Conservation (phyloP, 202 grass and related monocot species). For the Miscanthus sacchariflorus region DNA sequence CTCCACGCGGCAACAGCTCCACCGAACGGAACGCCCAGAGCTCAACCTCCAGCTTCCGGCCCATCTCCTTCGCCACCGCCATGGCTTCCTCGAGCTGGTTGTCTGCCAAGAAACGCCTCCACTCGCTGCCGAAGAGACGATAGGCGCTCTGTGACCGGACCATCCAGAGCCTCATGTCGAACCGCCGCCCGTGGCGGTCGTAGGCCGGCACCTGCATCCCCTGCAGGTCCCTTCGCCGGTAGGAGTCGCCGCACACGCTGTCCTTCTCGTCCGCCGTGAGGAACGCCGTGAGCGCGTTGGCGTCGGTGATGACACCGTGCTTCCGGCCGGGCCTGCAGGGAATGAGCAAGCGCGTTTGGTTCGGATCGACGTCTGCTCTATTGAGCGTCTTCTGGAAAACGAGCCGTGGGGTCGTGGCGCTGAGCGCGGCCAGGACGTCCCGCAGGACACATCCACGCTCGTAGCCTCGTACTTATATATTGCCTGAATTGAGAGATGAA, state of each 20-base stretch:
- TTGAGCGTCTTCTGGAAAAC: not conserved
- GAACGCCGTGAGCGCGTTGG: not conserved
- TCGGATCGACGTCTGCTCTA: not conserved
- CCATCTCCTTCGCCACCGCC: not conserved
- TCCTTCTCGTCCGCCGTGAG: not conserved
- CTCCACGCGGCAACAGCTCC: not conserved
- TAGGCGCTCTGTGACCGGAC: rapidly evolving
- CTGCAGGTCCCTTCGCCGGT: not conserved
- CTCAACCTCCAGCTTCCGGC: not conserved
- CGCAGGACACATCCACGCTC: not conserved
- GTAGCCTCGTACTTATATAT: no score
- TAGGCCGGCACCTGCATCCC: not conserved
- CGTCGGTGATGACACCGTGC: not conserved
- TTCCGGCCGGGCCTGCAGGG: no score
- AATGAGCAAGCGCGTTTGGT: no score
- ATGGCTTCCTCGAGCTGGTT: not conserved
- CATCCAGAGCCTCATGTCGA: not conserved
- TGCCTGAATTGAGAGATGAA: no score
- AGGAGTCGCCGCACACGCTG: no score
- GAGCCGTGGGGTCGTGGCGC: not conserved
- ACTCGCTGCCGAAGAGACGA: not conserved
- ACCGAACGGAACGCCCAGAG: not conserved
- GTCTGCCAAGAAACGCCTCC: not conserved
- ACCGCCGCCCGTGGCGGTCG: not conserved
- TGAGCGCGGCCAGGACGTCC: not conserved